Percentiles rank a stretch among this genome's conserved stretches.
phyloP scores from a whole-genome alignment of 371 early-diverging fungal genomes.

The Blakeslea trispora region DNA sequence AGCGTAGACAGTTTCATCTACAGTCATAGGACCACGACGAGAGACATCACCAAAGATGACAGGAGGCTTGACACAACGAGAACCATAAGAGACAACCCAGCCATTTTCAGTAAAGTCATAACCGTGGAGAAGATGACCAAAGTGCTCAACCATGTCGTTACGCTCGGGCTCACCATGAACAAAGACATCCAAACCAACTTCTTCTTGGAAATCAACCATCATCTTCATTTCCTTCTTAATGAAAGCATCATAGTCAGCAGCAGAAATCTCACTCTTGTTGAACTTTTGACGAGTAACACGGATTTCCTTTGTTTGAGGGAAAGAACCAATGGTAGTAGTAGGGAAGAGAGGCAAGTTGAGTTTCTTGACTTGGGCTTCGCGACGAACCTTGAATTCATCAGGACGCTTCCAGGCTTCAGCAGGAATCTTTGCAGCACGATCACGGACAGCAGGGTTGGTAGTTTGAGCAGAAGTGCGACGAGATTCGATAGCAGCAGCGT shows the following conservation, averaged over 20 bases:
- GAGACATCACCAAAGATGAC: conserved; percentile 92
- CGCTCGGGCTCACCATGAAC: conserved; percentile 97
- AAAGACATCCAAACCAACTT: conserved; percentile 87
- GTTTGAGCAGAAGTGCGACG: conserved; percentile 84
- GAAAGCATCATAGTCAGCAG: conserved; percentile 78
- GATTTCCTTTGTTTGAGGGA: conserved; percentile 97
- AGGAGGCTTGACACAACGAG: conserved; percentile 93
- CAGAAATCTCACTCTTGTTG: conserved; percentile 80
- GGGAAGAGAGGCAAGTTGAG: conserved; percentile 91
- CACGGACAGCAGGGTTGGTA: conserved; percentile 81
- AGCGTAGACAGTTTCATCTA: conserved; percentile 79
- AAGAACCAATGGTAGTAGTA: conserved; percentile 97
- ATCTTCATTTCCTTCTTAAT: conserved; percentile 84
- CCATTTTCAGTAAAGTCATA: conserved; percentile 93
- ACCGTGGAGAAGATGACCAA: conserved; percentile 81
- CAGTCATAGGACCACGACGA: conserved; percentile 92
- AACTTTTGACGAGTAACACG: conserved; percentile 88
- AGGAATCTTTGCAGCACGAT: conserved; percentile 70
- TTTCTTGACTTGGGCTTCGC: conserved; percentile 72
- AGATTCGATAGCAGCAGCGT: conserved; percentile 69
- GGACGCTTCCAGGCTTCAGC: conserved; percentile 77
- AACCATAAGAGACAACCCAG: conserved; percentile 97
- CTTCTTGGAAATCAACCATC: conserved; percentile 88
- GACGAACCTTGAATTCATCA: conserved; percentile 74
- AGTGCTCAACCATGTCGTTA: conserved; percentile 98